Conservation (phyloP, 192 early-diverging fungal species). For the Linnemannia hyalina region DNA sequence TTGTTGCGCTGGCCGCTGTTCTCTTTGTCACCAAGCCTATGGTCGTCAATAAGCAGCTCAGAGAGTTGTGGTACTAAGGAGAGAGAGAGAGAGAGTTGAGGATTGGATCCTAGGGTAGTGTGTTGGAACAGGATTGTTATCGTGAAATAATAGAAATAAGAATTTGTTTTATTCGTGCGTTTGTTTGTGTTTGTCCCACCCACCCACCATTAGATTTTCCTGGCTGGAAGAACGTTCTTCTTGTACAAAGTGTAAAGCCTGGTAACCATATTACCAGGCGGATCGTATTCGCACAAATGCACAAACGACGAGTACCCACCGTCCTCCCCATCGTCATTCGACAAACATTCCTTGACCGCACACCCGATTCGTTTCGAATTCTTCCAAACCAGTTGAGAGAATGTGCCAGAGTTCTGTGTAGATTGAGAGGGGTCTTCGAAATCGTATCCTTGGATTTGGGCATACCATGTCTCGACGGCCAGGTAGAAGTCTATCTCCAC, state of each 20-base stretch:
- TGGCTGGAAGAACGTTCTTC: not conserved
- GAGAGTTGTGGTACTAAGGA: constrained; percentile 48
- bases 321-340: too few relatives aligned
- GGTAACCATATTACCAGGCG: not conserved
- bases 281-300: not conserved
- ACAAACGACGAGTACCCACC: too few relatives aligned
- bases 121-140: too few relatives aligned
- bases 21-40: constrained; percentile 82
- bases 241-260: not conserved
- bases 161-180: too few relatives aligned
- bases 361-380: not conserved
- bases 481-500: not conserved
- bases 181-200: too few relatives aligned
- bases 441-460: not conserved
- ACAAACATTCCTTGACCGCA: not conserved
- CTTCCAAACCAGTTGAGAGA: not conserved
- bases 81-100: not conserved
- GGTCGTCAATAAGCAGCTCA: constrained; percentile 67
- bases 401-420: not conserved
- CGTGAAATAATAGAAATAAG: too few relatives aligned
- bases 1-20: constrained; percentile 80
- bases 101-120: too few relatives aligned
- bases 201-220: too few relatives aligned
- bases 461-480: not conserved
- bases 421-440: not conserved